phyloP scores from a whole-genome alignment of 768 basidiomycete genomes.

The Boletus insuetus region DNA sequence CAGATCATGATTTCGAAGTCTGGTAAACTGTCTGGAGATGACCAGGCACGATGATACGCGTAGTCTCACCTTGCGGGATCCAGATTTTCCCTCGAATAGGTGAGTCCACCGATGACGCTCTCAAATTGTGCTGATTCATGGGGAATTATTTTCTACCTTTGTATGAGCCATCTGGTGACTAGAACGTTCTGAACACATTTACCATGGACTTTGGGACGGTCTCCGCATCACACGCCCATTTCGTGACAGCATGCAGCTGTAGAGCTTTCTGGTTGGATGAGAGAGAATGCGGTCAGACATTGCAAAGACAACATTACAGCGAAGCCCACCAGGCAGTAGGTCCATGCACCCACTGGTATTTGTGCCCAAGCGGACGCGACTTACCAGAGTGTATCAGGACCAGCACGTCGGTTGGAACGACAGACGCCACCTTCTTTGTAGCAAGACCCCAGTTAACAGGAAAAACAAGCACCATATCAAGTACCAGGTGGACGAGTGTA shows the following conservation, averaged over 20 bases:
- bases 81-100: constrained; percentile 63
- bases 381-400: too few relatives aligned
- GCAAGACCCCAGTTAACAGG: constrained; percentile 54
- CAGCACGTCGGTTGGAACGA: constrained; percentile 9
- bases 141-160: constrained; percentile 81
- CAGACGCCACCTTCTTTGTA: constrained; percentile 27
- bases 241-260: constrained; percentile 81
- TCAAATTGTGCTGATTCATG: constrained; percentile 85
- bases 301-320: too few relatives aligned
- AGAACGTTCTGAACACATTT: not conserved
- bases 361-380: too few relatives aligned
- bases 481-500: constrained; percentile 39
- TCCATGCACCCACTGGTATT: too few relatives aligned
- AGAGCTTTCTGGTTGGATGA: too few relatives aligned
- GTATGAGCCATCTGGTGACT: not conserved
- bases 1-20: constrained; percentile 90
- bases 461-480: constrained; percentile 41
- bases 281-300: too few relatives aligned
- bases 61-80: constrained; percentile 69
- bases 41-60: not conserved
- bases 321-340: too few relatives aligned
- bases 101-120: constrained; percentile 58
- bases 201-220: constrained; percentile 89
- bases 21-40: constrained; percentile 25
- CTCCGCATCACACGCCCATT: constrained; percentile 84